phyloP scores from a whole-genome alignment of 768 basidiomycete species.

The Mycena albidolilacea region DNA sequence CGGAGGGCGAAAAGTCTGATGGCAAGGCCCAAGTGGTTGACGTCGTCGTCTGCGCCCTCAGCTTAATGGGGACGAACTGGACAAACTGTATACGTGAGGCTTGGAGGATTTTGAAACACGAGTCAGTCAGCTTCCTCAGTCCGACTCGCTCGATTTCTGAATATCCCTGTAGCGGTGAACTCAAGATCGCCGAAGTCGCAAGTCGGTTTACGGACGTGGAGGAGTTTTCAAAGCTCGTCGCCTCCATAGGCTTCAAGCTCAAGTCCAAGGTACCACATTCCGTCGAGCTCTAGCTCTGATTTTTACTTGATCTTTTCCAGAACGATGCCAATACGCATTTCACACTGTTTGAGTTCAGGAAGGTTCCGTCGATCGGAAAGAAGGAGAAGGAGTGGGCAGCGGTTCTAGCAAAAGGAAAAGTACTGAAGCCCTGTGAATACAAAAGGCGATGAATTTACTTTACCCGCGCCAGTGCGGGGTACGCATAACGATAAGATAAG shows the following conservation, averaged over 20 bases:
- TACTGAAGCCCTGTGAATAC: slow-evolving; percentile 94
- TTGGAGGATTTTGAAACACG: slow-evolving; percentile 87
- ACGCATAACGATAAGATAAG: slow-evolving; percentile 28
- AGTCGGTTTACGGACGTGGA: slow-evolving; percentile 83
- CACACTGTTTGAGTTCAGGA: slow-evolving; percentile 85
- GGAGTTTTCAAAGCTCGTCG: slow-evolving; percentile 75
- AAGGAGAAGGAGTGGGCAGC: slow-evolving; percentile 73
- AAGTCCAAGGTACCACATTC: slow-evolving; percentile 68
- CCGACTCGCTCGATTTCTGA: background rate
- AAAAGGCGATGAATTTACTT: slow-evolving; percentile 75
- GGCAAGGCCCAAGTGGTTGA: slow-evolving; percentile 88
- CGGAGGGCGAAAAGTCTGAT: slow-evolving; percentile 53
- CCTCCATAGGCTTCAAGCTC: slow-evolving; percentile 81
- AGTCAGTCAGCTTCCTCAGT: slow-evolving; percentile 62
- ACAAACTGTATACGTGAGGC: slow-evolving; percentile 90
- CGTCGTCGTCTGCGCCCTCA: slow-evolving; percentile 93
- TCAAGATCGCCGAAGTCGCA: slow-evolving; percentile 92
- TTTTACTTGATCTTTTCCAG: slow-evolving; percentile 55
- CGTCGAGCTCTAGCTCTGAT: slow-evolving; percentile 4
- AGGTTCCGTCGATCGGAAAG: slow-evolving; percentile 63
- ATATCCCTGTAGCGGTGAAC: slow-evolving; percentile 70
- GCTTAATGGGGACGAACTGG: slow-evolving; percentile 99
- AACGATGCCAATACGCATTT: slow-evolving; percentile 90
- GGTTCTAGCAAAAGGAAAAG: slow-evolving; percentile 63
- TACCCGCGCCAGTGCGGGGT: too few relatives aligned